A percentile compares a stretch with the other conserved stretches of the same genome.
Conservation (phyloP, 2,329 filamentous ascomycete genomes). For the Davidsoniella neocaledoniae region DNA sequence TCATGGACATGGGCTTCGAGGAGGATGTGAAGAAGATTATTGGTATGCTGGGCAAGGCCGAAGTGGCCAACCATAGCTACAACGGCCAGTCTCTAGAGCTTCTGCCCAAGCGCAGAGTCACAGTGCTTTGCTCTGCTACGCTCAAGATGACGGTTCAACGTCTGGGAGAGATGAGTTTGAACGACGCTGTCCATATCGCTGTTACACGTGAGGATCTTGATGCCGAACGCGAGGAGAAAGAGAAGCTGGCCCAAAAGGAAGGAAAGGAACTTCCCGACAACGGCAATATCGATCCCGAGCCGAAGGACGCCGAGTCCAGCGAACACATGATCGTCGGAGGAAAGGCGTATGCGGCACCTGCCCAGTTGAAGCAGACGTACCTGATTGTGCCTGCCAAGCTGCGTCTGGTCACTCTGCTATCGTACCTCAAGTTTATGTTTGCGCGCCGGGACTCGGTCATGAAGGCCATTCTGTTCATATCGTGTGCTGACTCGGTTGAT, state of each 20-base stretch:
- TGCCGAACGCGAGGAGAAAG: constrained; percentile 16
- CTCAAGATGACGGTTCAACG: constrained; percentile 96
- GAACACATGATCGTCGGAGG: constrained; percentile 10
- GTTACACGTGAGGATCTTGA: constrained; percentile 39
- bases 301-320: neutral
- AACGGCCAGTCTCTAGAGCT: constrained; percentile 42
- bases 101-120: constrained; percentile 61
- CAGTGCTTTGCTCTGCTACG: constrained; percentile 86
- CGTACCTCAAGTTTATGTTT: constrained; percentile 74
- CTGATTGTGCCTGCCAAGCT: constrained; percentile 77
- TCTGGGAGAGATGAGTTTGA: constrained; percentile 84
- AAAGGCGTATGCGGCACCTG: constrained; percentile 57
- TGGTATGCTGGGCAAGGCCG: constrained; percentile 52
- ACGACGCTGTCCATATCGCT: constrained; percentile 77
- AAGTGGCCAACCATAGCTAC: constrained; percentile 40
- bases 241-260: constrained; percentile 23
- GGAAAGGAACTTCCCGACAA: neutral
- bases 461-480: constrained; percentile 95
- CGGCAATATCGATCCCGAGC: constrained; percentile 6
- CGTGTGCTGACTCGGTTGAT: constrained; percentile 90
- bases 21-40: constrained; percentile 84
- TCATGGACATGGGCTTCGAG: constrained; percentile 97
- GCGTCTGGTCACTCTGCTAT: constrained; percentile 71
- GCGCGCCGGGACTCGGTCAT: constrained; percentile 77
- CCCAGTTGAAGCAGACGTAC: constrained; percentile 88